Percentiles rank a stretch among this genome's conserved stretches.
Evolutionary conservation across 352 stramenopile species (phyloP).

Genomic region (Pythium coloratum): DNA sequence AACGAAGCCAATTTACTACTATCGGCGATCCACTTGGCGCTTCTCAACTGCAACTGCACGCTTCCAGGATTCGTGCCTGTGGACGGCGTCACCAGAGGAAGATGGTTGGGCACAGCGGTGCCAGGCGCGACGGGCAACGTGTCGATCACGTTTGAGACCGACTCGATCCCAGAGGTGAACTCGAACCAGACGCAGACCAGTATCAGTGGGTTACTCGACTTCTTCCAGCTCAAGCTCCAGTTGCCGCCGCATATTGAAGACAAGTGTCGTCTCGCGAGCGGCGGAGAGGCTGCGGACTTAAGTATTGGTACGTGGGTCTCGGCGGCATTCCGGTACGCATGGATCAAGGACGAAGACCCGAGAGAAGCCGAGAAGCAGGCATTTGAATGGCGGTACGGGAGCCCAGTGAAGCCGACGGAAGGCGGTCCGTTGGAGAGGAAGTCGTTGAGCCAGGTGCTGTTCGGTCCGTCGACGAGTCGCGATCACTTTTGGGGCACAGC

Average conservation of each 20-base stretch:
- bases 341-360: constrained; percentile 46
- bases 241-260: constrained; percentile 63
- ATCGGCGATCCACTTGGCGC: constrained; percentile 66
- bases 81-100: constrained; percentile 49
- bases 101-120: constrained; percentile 66
- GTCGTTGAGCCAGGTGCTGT: constrained; percentile 29
- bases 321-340: constrained; percentile 65
- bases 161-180: constrained; percentile 67
- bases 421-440: not conserved
- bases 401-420: not conserved
- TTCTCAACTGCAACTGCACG: constrained; percentile 83
- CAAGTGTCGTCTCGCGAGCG: constrained; percentile 40
- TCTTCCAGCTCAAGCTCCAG: constrained; percentile 83
- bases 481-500: constrained; percentile 37
- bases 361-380: constrained; percentile 34
- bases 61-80: constrained; percentile 75
- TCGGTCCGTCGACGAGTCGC: constrained; percentile 25
- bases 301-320: constrained; percentile 63
- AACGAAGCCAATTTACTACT: constrained; percentile 69
- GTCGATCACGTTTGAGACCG: constrained; percentile 75
- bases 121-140: constrained; percentile 73
- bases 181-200: constrained; percentile 59
- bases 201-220: constrained; percentile 75
- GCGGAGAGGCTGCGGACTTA: constrained; percentile 37
- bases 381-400: constrained; percentile 12